phyloP scores from a whole-genome alignment of 176 grass and related monocot genomes.

The Musa schizocarpa region DNA sequence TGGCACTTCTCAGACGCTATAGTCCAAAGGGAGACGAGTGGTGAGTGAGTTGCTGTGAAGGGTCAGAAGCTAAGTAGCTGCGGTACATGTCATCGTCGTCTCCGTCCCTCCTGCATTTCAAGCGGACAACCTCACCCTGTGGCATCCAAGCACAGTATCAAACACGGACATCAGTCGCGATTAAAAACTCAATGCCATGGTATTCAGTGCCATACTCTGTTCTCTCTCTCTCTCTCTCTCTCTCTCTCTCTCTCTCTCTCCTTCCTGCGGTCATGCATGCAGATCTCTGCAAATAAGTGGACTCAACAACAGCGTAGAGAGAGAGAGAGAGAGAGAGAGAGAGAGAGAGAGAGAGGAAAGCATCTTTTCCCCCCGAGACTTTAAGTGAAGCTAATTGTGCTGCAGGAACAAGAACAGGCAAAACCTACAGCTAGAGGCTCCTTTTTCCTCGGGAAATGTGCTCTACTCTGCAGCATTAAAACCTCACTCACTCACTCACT shows the following conservation, averaged over 20 bases:
- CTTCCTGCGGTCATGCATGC: no score
- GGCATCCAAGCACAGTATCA: background rate
- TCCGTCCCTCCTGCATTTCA: background rate
- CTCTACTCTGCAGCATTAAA: background rate
- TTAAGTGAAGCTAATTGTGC: no score
- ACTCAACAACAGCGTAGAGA: no score
- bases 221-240: background rate
- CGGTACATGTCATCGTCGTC: background rate
- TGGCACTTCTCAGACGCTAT: no score
- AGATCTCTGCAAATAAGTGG: no score
- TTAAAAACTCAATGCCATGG: background rate
- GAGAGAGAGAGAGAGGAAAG: no score
- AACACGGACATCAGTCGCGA: slow-evolving; percentile 1
- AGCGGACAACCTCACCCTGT: background rate
- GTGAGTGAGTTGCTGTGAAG: background rate
- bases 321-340: no score
- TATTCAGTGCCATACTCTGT: slow-evolving; percentile 6
- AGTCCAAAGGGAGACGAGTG: no score
- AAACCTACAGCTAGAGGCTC: no score
- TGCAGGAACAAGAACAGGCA: no score
- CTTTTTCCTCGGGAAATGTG: background rate
- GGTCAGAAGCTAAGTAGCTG: background rate
- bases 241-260: background rate
- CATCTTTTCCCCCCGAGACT: no score
- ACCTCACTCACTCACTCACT: no score